A percentile compares a stretch with the other conserved stretches of the same genome.
These are phyloP conservation scores for Colletotrichum viniferum DNA, from an alignment of 2,329 filamentous ascomycete species.

Conservation along the genomic window DNA sequence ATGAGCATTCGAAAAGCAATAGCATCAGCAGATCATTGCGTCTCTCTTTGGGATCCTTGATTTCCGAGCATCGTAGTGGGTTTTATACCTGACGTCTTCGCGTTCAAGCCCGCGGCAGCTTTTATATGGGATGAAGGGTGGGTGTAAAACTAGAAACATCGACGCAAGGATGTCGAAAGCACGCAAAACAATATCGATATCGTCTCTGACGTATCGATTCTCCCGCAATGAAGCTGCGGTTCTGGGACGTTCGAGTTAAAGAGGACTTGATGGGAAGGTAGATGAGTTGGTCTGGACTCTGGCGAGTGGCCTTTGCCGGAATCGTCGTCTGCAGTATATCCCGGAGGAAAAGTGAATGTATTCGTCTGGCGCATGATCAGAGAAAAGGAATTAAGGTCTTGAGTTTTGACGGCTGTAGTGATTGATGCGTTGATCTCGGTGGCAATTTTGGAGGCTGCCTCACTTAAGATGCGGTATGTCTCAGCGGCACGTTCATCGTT, in stretches of 20 bases:
- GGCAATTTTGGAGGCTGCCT: too few species aligned
- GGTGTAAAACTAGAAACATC: accelerated
- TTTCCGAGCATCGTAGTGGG: not conserved
- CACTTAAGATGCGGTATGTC: too few species aligned
- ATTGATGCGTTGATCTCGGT: too few species aligned
- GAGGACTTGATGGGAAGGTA: accelerated
- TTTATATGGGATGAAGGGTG: accelerated
- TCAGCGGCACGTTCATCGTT: too few species aligned
- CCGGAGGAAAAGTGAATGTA: too few species aligned
- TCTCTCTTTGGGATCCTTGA: not conserved
- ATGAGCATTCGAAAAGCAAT: too few species aligned
- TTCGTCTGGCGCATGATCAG: too few species aligned
- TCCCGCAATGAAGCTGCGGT: not conserved
- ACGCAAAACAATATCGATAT: not conserved
- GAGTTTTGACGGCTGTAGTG: too few species aligned
- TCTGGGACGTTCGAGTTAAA: not conserved
- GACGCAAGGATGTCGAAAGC: accelerated
- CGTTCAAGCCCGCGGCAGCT: accelerated
- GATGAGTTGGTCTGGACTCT: not conserved
- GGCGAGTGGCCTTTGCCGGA: not conserved
- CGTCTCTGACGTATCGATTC: too few species aligned
- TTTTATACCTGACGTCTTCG: accelerated
- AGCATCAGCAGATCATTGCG: too few species aligned
- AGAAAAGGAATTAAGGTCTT: too few species aligned
- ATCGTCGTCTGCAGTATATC: too few species aligned